These are phyloP conservation scores for Aspergillus viridinutans DNA, from an alignment of 2,329 filamentous ascomycete genomes.

Conservation along the genomic window DNA sequence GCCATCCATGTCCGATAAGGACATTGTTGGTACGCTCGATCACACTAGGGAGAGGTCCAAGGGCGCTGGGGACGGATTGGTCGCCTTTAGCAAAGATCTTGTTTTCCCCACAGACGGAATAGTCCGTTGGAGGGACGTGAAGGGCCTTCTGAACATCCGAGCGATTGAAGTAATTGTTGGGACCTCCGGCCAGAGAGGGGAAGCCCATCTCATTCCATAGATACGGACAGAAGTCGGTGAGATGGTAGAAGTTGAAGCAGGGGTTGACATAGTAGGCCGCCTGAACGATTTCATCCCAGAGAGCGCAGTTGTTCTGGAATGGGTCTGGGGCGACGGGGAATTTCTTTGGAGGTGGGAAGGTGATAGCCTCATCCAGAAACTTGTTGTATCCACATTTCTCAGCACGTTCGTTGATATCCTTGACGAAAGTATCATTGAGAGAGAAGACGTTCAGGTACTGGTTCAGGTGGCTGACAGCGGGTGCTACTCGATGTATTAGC, in stretches of 20 bases:
- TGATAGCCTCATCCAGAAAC: constrained; percentile 46
- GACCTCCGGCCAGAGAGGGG: constrained; percentile 62
- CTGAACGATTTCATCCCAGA: constrained; percentile 53
- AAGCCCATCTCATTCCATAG: constrained; percentile 65
- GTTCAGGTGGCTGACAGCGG: constrained; percentile 40
- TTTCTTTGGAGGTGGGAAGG: constrained; percentile 62
- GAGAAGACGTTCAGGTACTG: constrained; percentile 39
- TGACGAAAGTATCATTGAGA: constrained; percentile 40
- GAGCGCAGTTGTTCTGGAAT: constrained; percentile 48
- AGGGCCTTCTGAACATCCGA: constrained; percentile 64
- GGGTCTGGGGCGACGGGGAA: constrained; percentile 52
- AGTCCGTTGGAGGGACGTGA: constrained; percentile 49
- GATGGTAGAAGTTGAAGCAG: constrained; percentile 72
- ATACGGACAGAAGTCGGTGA: constrained; percentile 66
- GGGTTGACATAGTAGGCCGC: constrained; percentile 61
- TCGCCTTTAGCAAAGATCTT: constrained; percentile 47
- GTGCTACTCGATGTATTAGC: constrained; percentile 18
- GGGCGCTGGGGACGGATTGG: constrained; percentile 36
- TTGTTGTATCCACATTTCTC: constrained; percentile 43
- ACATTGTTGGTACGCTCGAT: constrained; percentile 71
- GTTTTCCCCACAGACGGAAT: constrained; percentile 40
- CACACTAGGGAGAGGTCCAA: constrained; percentile 56
- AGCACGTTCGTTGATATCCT: constrained; percentile 35
- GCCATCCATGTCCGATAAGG: constrained; percentile 66
- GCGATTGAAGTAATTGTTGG: constrained; percentile 64